Conservation (phyloP, 2,329 filamentous ascomycete genomes). For the Talaromyces sp. region DNA sequence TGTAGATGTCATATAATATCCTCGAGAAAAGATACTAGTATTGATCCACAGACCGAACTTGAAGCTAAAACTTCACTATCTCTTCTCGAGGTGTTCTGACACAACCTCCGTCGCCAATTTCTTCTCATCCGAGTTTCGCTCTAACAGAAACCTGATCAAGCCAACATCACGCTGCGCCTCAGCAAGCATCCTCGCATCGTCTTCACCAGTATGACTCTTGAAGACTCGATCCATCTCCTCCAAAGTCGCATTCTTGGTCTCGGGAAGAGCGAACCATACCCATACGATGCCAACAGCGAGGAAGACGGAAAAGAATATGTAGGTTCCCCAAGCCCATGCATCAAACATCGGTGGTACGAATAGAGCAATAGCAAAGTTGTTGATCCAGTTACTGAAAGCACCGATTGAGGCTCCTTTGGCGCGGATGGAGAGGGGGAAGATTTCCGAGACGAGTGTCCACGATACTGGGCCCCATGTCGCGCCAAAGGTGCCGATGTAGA, state of each 20-base stretch:
- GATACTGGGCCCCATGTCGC: constrained; percentile 57
- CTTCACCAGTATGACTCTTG: constrained; percentile 23
- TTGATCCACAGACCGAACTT: background rate
- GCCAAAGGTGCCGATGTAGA: constrained; percentile 64
- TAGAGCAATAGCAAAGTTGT: constrained; percentile 63
- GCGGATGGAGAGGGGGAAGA: constrained; percentile 61
- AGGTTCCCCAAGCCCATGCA: constrained; percentile 54
- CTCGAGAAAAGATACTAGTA: background rate
- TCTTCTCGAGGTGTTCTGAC: background rate
- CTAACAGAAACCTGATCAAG: background rate
- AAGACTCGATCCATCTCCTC: constrained; percentile 50
- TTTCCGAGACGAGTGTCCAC: constrained; percentile 49
- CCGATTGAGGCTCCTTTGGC: constrained; percentile 67
- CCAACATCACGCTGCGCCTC: constrained; percentile 5
- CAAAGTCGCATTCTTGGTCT: constrained; percentile 54
- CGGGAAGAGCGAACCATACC: constrained; percentile 53
- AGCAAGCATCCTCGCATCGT: constrained; percentile 9
- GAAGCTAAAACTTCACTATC: background rate
- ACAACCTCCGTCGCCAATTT: background rate
- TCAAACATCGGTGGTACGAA: constrained; percentile 64
- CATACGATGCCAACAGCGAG: constrained; percentile 48
- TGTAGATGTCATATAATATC: background rate
- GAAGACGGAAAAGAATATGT: constrained; percentile 60
- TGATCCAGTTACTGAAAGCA: constrained; percentile 64
- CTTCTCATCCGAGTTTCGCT: background rate